Evolutionary conservation across 2,329 filamentous ascomycete genomes (phyloP).

Genomic region (Claviceps maximensis): DNA sequence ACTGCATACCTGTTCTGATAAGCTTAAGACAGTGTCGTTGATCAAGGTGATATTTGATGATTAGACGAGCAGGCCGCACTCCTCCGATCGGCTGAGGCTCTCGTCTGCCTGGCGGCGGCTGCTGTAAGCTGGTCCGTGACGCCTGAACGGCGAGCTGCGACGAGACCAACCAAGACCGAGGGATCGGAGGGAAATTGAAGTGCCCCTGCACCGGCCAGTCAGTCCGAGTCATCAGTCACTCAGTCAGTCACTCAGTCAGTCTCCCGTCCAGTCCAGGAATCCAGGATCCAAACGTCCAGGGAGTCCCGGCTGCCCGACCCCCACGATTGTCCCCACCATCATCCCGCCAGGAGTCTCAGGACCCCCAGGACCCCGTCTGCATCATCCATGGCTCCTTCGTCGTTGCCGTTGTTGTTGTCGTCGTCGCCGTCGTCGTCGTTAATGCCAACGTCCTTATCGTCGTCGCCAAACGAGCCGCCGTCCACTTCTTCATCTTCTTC

Average conservation of each 20-base stretch:
- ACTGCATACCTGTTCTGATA: background rate
- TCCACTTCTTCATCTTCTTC: slow-evolving; percentile 29
- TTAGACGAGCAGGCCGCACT: background rate
- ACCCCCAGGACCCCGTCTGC: slow-evolving; percentile 1
- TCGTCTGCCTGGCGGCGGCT: background rate
- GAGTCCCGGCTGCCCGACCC: background rate
- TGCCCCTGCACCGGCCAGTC: background rate
- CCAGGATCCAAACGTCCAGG: background rate
- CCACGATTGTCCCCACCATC: background rate
- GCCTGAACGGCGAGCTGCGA: slow-evolving; percentile 3
- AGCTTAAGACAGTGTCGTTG: no score
- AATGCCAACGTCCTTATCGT: slow-evolving; percentile 13
- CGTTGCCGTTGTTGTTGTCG: slow-evolving; percentile 9
- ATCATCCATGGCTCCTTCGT: slow-evolving; percentile 10
- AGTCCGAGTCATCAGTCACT: no score
- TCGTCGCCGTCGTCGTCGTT: slow-evolving; percentile 10
- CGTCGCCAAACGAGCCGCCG: no score
- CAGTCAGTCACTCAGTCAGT: no score
- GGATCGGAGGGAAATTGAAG: background rate
- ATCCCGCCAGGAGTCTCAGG: background rate
- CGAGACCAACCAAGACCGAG: slow-evolving; percentile 3
- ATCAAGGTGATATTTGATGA: no score
- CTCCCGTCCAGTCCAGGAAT: background rate
- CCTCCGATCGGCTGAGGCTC: background rate
- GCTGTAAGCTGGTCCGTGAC: no score